These are phyloP conservation scores for Ceratocystis papillata DNA, from an alignment of 2,329 filamentous ascomycete genomes.

Conservation along the genomic window DNA sequence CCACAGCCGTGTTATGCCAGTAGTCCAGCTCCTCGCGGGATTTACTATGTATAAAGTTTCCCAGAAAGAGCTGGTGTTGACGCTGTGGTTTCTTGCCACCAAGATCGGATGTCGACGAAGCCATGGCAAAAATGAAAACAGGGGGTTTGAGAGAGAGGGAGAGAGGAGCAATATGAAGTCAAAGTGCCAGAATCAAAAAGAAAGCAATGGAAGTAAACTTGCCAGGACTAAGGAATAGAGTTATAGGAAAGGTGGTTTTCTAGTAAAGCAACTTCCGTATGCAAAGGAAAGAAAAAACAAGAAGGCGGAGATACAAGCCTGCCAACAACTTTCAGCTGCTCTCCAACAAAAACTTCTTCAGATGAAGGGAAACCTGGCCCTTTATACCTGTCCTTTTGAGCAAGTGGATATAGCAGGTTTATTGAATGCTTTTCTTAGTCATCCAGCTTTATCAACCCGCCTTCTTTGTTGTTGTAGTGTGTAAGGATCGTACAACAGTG, in stretches of 20 bases:
- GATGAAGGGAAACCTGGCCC: background rate
- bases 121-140: background rate
- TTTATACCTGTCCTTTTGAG: background rate
- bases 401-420: background rate
- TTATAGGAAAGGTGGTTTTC: background rate
- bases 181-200: background rate
- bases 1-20: constrained; percentile 41
- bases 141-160: background rate
- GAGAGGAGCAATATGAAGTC: background rate
- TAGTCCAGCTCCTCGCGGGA: constrained; percentile 40
- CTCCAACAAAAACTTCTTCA: background rate
- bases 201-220: background rate
- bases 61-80: constrained; percentile 39
- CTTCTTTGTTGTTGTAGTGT: background rate
- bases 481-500: background rate
- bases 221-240: background rate
- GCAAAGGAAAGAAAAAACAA: constrained; percentile 1
- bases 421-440: background rate
- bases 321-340: no score
- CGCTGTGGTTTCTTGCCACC: background rate
- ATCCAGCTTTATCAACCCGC: background rate
- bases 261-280: background rate
- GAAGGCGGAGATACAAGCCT: background rate
- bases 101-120: background rate
- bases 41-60: constrained; percentile 46